Evolutionary conservation across 768 basidiomycete genomes (phyloP).

Genomic region (Coprinopsis cinerea): DNA sequence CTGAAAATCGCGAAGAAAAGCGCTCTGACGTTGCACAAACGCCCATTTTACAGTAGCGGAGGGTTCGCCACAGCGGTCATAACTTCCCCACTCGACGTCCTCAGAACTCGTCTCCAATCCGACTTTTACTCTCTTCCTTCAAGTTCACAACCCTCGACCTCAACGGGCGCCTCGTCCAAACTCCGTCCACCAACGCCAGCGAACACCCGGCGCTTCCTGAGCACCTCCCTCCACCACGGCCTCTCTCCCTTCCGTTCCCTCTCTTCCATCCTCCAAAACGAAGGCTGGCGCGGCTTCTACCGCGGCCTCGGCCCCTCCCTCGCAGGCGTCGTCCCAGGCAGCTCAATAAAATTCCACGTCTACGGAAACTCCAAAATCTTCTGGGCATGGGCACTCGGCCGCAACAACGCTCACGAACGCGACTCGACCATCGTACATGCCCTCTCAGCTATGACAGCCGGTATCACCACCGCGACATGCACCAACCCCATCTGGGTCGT

Average conservation of each 20-base stretch:
- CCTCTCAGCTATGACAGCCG: neutral
- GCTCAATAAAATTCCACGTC: constrained; percentile 5
- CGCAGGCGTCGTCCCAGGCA: constrained; percentile 1
- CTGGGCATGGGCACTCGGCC: neutral
- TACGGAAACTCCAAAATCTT: constrained; percentile 5
- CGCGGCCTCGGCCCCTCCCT: constrained; percentile 3
- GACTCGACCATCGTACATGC: neutral
- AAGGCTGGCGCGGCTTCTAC: constrained; percentile 8
- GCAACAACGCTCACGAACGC: no score
- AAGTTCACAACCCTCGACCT: neutral
- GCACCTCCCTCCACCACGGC: neutral
- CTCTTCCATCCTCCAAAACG: neutral
- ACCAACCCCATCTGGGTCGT: constrained; percentile 7
- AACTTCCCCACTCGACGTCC: constrained; percentile 3
- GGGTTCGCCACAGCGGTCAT: constrained; percentile 4
- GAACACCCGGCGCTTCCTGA: neutral
- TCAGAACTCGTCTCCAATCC: constrained; percentile 3
- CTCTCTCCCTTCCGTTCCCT: neutral
- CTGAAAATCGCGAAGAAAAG: neutral
- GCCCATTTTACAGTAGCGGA: neutral
- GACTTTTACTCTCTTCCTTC: neutral
- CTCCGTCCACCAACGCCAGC: neutral
- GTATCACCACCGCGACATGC: neutral
- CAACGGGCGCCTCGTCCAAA: neutral
- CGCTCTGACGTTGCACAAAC: neutral